Base-by-base conservation (phyloP, 306 rosid species). In the Clitoria ternatea region DNA sequence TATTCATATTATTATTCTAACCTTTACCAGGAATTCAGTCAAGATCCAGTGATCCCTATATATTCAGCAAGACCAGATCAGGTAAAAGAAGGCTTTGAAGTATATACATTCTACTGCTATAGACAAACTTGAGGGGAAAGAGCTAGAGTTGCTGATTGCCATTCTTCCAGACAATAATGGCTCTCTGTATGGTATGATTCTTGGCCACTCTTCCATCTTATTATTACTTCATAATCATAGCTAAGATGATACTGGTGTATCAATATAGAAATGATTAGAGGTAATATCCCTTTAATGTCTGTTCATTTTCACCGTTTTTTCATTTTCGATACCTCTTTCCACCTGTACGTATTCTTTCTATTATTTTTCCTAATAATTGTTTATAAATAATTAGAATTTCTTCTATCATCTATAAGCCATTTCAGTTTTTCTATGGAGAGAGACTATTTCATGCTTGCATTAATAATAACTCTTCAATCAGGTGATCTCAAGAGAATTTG, bases 401-500 rank as follows among this genome's bases (percentile, higher is more conserved):
- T 17, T 56, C 59, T 3, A 12, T 27, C 57, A 37, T 5, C 37
- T 40, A 48, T 60, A 59, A 48, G 5, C 49, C 23, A 19, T 57
- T 39, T 20, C 47, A 42, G 13, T 45, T 54, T 57, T 29, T 18
- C 33, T 42, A 23, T 35, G 57, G 29, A 66, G 5, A 5, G 32
- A 48, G 61, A 23, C 3, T 72, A 32, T 50, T 65, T 50, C 13
- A 2, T 15, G 10, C 26, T 57, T 45, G 17, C 45, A 32, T 33
- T 81, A 54, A 74, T 30, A 54, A 50, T 47, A 63, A 20, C 29
- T 70, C 61, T 70, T 44, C 27, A 6, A 60, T 27, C 83, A 83
- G 95, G 95, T 66, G 90, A 88, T 75, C 86, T 88, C 68, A 88
- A 88, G 73, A 80, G 91, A 73, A 85, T 88, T 24, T 88, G 95